Evolutionary conservation across 2,329 filamentous ascomycete species (phyloP).

Genomic region (Cadophora sp.): DNA sequence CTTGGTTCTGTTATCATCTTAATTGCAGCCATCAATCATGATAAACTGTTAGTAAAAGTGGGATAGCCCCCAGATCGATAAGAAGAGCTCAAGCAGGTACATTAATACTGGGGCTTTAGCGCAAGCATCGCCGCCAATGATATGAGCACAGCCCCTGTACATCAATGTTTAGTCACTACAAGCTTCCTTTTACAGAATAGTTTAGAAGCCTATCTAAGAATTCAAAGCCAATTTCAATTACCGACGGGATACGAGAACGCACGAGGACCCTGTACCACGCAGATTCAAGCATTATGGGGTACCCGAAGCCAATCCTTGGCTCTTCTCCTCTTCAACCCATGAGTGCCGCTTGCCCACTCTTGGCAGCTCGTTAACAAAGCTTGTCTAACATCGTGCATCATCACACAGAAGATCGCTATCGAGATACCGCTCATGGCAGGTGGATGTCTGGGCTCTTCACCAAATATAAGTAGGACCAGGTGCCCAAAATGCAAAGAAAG

Average conservation of each 20-base stretch:
- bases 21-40: not conserved
- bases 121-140: not conserved
- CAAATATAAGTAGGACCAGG: not conserved
- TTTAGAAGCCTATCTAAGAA: not conserved
- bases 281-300: slow-evolving; percentile 2
- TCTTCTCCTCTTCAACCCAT: not conserved
- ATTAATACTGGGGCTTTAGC: not conserved
- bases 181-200: slow-evolving; percentile 2
- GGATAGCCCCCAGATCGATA: not conserved
- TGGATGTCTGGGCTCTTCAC: not conserved
- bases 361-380: slow-evolving; percentile 5
- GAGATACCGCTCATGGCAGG: not conserved
- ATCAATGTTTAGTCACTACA: not conserved
- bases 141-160: not conserved
- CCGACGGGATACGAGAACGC: not conserved
- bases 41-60: not conserved
- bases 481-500: not conserved
- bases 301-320: slow-evolving; percentile 4
- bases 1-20: too few relatives aligned
- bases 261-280: not conserved
- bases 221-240: not conserved
- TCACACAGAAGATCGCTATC: not conserved
- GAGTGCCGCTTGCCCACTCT: slow-evolving; percentile 2
- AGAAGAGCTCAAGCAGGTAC: not conserved
- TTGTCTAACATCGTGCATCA: not conserved